Evolutionary conservation across 495 filamentous ascomycete species (phyloP).

Genomic region (Penicillium simplicissimum): DNA sequence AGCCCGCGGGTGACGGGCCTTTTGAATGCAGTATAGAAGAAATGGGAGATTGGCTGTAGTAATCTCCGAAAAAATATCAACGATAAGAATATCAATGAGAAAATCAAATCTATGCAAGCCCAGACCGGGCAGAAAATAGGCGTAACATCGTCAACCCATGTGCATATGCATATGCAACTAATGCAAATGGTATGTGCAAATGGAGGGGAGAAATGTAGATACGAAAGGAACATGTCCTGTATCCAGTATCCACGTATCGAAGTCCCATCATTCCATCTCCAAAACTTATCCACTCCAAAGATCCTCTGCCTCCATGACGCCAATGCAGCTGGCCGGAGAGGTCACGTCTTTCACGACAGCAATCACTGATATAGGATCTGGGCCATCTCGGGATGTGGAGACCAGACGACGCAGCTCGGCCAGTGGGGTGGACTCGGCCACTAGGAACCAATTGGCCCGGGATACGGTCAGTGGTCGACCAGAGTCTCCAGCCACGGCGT

Average conservation of each 20-base stretch:
- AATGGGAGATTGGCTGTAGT: too few relatives aligned
- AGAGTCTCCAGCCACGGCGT: conserved; percentile 19
- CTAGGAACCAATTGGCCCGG: conserved; percentile 33
- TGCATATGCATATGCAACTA: conserved; percentile 11
- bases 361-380: conserved; percentile 29
- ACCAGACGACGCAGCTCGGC: conserved; percentile 31
- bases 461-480: conserved; percentile 27
- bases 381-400: conserved; percentile 19
- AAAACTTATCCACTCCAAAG: conserved; percentile 27
- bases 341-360: conserved; percentile 34
- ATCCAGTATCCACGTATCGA: not conserved
- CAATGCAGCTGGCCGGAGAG: conserved; percentile 29
- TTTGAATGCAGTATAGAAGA: not conserved
- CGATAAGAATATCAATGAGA: not conserved
- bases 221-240: conserved; percentile 1
- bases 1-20: not conserved
- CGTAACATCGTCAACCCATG: conserved; percentile 25
- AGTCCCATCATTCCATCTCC: not conserved
- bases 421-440: conserved; percentile 37
- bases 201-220: conserved; percentile 8
- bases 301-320: conserved; percentile 41
- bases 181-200: conserved; percentile 16
- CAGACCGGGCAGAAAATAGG: conserved; percentile 8
- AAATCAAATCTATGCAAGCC: conserved; percentile 4
- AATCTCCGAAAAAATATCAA: not conserved